Evolutionary conservation across 1,139 yeast species (phyloP).

Genomic region (Meyerozyma smithsonii): DNA sequence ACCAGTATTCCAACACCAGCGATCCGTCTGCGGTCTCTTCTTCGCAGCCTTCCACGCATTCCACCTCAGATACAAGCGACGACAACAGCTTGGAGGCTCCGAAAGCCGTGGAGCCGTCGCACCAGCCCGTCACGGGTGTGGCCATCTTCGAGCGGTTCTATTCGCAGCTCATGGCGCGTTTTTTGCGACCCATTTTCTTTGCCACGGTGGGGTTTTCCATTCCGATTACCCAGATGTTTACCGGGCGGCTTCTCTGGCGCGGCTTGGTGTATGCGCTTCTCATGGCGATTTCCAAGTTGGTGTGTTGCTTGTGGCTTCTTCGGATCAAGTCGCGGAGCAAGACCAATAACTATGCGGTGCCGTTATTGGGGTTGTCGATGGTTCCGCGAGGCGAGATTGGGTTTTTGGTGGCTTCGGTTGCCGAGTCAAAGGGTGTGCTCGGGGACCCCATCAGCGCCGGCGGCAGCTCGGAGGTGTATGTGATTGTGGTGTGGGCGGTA

Average conservation of each 20-base stretch:
- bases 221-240: constrained; percentile 2
- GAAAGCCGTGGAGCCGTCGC: background rate
- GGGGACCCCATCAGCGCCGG: background rate
- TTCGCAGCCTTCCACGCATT: background rate
- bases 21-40: background rate
- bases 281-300: background rate
- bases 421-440: background rate
- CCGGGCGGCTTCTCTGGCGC: background rate
- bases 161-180: background rate
- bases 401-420: constrained; percentile 1
- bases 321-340: background rate
- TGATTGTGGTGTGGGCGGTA: constrained; percentile 1
- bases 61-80: background rate
- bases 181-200: background rate
- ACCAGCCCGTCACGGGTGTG: background rate
- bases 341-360: constrained; percentile 1
- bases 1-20: background rate
- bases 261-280: constrained; percentile 1
- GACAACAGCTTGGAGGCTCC: background rate
- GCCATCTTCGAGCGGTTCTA: background rate
- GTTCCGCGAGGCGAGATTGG: constrained; percentile 2
- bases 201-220: constrained; percentile 1
- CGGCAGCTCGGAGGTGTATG: background rate
- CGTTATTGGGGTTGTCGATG: constrained; percentile 1
- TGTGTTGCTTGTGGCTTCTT: background rate